Percentiles rank a stretch among this genome's conserved stretches.
Evolutionary conservation across 352 stramenopile species (phyloP).

Genomic region (Phytophthora pseudosyringae): DNA sequence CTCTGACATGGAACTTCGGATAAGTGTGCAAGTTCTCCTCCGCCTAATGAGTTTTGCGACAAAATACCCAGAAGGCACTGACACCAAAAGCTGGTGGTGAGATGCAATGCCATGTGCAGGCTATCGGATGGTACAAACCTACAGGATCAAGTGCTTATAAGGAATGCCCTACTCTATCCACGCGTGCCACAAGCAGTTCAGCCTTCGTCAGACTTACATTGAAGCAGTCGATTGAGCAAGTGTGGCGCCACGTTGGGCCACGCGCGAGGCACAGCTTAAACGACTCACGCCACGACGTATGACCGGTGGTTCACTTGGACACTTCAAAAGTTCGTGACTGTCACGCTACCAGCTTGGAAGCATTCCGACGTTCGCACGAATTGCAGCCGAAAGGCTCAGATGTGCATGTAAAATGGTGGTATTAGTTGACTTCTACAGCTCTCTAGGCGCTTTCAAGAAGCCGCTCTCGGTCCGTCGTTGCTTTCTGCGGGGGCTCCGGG

Average conservation of each 20-base stretch:
- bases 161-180: constrained; percentile 20
- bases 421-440: neutral
- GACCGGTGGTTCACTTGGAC: no score
- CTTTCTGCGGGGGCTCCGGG: constrained; percentile 25
- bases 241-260: no score
- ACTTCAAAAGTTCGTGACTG: neutral
- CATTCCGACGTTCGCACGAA: no score
- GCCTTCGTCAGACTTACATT: neutral
- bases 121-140: constrained; percentile 1
- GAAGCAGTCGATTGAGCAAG: no score
- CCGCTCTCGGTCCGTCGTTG: constrained; percentile 2
- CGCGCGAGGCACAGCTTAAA: no score
- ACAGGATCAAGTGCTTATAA: constrained; percentile 9
- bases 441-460: constrained; percentile 19
- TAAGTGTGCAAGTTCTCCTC: neutral
- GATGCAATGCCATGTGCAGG: constrained; percentile 12
- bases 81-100: constrained; percentile 9
- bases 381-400: neutral
- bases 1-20: constrained; percentile 2
- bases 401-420: neutral
- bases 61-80: constrained; percentile 4
- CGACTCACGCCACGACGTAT: no score
- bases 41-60: constrained; percentile 8
- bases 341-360: no score
- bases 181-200: neutral